Evolutionary conservation across 73 alveolate species (phyloP).

Genomic region (Paramecium pentaurelia): DNA sequence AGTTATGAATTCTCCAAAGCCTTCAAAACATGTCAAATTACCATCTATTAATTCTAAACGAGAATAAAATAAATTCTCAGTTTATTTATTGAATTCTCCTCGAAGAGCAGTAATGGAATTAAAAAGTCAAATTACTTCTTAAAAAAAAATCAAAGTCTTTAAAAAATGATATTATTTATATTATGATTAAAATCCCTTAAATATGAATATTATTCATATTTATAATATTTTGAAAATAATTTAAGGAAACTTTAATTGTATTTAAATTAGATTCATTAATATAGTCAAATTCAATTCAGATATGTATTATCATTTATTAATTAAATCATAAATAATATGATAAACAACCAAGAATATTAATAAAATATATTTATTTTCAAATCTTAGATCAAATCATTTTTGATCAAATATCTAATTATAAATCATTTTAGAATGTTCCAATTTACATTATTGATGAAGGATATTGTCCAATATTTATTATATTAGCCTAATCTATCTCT

Average conservation of each 20-base stretch:
- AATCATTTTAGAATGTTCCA: conserved; percentile 23
- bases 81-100: background rate
- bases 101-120: background rate
- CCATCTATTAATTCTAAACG: background rate
- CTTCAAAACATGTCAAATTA: background rate
- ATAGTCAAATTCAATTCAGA: too few relatives aligned
- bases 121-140: background rate
- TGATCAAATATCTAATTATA: background rate
- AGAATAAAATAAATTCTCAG: background rate
- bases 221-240: too few relatives aligned
- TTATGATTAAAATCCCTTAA: background rate
- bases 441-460: background rate
- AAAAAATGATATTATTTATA: background rate
- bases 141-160: background rate
- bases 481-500: background rate
- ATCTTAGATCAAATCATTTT: background rate
- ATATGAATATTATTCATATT: too few relatives aligned
- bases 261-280: too few relatives aligned
- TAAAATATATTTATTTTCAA: background rate
- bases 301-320: too few relatives aligned
- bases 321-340: too few relatives aligned
- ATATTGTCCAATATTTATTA: background rate
- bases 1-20: background rate
- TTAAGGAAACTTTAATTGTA: too few relatives aligned
- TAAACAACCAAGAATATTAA: background rate